Base-by-base conservation (phyloP, 495 filamentous ascomycete genomes). In the Pseudevernia furfuracea region DNA sequence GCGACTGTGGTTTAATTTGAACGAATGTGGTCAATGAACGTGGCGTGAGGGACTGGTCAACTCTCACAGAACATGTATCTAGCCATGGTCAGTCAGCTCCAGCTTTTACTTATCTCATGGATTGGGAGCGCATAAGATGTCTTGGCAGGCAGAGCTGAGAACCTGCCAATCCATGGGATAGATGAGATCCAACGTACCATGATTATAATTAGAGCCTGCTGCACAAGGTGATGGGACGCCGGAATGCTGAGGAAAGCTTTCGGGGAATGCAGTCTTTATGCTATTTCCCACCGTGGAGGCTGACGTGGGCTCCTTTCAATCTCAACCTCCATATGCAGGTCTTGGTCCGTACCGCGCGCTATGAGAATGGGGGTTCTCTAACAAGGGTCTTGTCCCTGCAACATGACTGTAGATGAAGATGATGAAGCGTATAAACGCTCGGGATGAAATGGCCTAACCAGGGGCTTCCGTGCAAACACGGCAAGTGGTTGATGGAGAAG, bases 21-120 rank as follows among this genome's bases (percentile, higher is more conserved):
- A 46, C n/a, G 60, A 67, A 55, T 43, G 60, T 53, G 19, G 36
- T 52, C 21, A 67, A 59, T 49, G 65, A 67, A 60, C 65, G 65
- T 59, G 55, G 23, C 60, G 60, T 48, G 46, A 43, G 36, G 53
- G 55, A 53, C 14, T 17, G 4, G 19, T 46, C 11, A 4, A 34
- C 17, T 44, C 34, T 56, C 49, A 63, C 1, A 48, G 34, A 43
- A 36, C 14, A n/a, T n/a, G 14, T 36, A 49, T n/a, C 44, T 49
- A 36, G 41, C 2, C 4, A 6, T 21, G 17, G 11, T 55, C 52
- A 55, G 52, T 30, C 36, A 36, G n/a, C n/a, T n/a, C n/a, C n/a
- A n/a, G n/a, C n/a, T n/a, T n/a, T n/a, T n/a, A n/a, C n/a, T n/a
- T n/a, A n/a, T 17, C 15, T 7, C 11, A 32, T 5, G 25, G 30